Evolutionary conservation across 1,284 basidiomycete species (phyloP).

Genomic region (Apiotrichum sp.): DNA sequence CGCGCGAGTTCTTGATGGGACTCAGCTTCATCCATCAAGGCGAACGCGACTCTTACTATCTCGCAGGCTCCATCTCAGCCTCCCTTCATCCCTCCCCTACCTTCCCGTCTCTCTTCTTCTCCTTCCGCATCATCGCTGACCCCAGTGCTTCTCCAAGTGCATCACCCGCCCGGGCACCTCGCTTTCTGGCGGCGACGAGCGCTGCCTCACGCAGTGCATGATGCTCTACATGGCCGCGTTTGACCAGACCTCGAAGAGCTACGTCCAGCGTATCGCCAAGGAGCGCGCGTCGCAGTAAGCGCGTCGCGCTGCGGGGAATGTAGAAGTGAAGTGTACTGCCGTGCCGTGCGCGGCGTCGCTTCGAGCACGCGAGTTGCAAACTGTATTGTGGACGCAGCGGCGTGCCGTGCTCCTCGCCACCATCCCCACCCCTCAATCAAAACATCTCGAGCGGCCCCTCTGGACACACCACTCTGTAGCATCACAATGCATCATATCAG

Average conservation of each 20-base stretch:
- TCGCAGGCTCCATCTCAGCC: too few relatives aligned
- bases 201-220: conserved; percentile 46
- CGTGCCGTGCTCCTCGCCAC: too few relatives aligned
- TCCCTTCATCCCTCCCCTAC: too few relatives aligned
- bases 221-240: conserved; percentile 47
- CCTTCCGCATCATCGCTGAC: background rate
- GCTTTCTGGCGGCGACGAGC: conserved; percentile 41
- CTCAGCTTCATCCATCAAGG: too few relatives aligned
- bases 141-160: conserved; percentile 47
- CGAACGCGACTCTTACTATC: too few relatives aligned
- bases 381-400: too few relatives aligned
- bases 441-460: background rate
- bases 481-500: conserved; percentile 1
- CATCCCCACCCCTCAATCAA: too few relatives aligned
- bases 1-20: background rate
- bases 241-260: conserved; percentile 45
- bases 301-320: too few relatives aligned
- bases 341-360: too few relatives aligned
- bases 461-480: background rate
- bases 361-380: too few relatives aligned
- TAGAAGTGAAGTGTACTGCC: too few relatives aligned
- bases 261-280: conserved; percentile 41
- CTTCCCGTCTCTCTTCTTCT: too few relatives aligned
- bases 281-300: conserved; percentile 21
- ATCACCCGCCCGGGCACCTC: conserved; percentile 38